These are phyloP conservation scores for Sugiyamaella chiloensis DNA, from an alignment of 805 yeast species.

Conservation along the genomic window DNA sequence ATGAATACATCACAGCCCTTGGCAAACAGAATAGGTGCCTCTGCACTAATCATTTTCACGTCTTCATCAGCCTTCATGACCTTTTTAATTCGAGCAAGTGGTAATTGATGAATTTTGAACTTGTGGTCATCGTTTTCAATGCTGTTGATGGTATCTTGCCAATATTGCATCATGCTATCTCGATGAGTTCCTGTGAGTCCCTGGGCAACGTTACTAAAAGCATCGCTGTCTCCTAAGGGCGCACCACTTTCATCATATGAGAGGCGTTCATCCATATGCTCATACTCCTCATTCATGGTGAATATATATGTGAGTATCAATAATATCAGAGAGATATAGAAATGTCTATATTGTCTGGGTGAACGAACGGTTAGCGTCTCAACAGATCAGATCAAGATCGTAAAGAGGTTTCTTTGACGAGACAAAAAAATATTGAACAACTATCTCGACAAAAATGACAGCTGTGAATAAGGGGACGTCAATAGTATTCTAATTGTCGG, in stretches of 20 bases:
- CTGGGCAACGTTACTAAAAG: slow-evolving; percentile 87
- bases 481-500: too few relatives aligned
- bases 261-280: slow-evolving; percentile 1
- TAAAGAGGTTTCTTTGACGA: too few relatives aligned
- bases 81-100: slow-evolving; percentile 92
- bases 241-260: slow-evolving; percentile 1
- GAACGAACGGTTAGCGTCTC: too few relatives aligned
- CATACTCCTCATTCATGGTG: slow-evolving; percentile 6
- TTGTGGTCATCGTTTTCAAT: slow-evolving; percentile 71
- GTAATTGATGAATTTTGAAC: slow-evolving; percentile 90
- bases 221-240: slow-evolving; percentile 28
- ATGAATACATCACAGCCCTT: slow-evolving; percentile 97
- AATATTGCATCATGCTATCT: slow-evolving; percentile 89
- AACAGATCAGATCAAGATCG: too few relatives aligned
- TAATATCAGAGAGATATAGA: too few relatives aligned
- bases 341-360: too few relatives aligned
- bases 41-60: slow-evolving; percentile 96
- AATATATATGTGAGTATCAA: too few relatives aligned
- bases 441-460: too few relatives aligned
- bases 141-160: slow-evolving; percentile 93
- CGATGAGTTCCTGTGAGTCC: slow-evolving; percentile 80
- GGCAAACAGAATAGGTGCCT: slow-evolving; percentile 95
- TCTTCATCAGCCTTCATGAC: slow-evolving; percentile 98
- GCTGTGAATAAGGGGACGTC: too few relatives aligned
- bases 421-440: too few relatives aligned